These are phyloP conservation scores for Chaetomium tenue DNA, from an alignment of 495 filamentous ascomycete genomes.

Conservation along the genomic window DNA sequence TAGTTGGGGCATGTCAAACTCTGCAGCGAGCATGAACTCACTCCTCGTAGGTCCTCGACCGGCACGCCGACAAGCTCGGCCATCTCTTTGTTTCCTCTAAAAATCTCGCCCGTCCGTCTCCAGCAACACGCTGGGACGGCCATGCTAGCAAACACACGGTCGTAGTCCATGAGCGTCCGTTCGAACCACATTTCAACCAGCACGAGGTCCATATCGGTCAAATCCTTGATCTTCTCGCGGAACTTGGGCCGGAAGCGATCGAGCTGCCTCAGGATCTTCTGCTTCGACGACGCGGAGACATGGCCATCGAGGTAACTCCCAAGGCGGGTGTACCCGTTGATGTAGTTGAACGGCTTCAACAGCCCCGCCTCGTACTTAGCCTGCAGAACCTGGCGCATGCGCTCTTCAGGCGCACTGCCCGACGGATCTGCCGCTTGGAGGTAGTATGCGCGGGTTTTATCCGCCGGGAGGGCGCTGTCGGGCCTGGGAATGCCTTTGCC, in stretches of 20 bases:
- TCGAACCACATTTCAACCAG: conserved; percentile 99
- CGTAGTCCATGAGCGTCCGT: conserved; percentile 88
- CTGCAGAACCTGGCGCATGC: conserved; percentile 90
- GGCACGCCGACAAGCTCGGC: conserved; percentile 92
- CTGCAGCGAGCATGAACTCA: conserved; percentile 47
- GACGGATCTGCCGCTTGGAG: conserved; percentile 94
- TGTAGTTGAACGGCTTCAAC: conserved; percentile 95
- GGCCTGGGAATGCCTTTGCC: conserved; percentile 60
- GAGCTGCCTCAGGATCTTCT: conserved; percentile 85
- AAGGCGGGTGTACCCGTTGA: conserved; percentile 88
- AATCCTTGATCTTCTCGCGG: conserved; percentile 83
- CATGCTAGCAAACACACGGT: conserved; percentile 98
- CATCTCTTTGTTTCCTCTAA: conserved; percentile 98
- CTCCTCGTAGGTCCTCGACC: conserved; percentile 86
- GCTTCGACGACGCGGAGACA: conserved; percentile 71
- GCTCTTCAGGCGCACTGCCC: conserved; percentile 86
- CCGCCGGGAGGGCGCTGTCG: conserved; percentile 58
- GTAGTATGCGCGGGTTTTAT: conserved; percentile 92
- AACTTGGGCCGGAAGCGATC: conserved; percentile 94
- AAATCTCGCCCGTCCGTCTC: conserved; percentile 95
- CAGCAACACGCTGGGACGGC: conserved; percentile 97
- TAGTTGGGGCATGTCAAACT: background rate
- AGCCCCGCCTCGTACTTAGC: conserved; percentile 95
- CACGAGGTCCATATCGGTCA: conserved; percentile 90
- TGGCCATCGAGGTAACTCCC: conserved; percentile 87